Base-by-base conservation (phyloP, 2,329 filamentous ascomycete species). In the Fusarium sp. region DNA sequence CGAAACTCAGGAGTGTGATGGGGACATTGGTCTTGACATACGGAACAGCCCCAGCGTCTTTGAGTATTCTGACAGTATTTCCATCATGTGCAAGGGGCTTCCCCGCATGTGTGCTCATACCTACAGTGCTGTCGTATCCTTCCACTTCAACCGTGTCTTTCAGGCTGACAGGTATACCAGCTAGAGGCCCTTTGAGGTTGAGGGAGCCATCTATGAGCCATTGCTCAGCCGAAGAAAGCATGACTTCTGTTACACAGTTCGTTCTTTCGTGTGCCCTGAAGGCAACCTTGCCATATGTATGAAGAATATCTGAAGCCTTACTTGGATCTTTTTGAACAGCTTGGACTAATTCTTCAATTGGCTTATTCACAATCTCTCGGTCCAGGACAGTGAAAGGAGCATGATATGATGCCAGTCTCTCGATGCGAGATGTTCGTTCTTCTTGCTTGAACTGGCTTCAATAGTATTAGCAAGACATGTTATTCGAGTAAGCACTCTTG, bases 21-120 rank as follows among this genome's bases (percentile, higher is more conserved):
- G 95, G 96, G 5, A 97, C 81, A 71, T 96, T 96, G 2, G 95
- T 98, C 86, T 98, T 98, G 73, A 95, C 94, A 80, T 97, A 98
- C 0, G 95, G 95, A 5, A 98, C 88, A 0, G 95, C 95, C 28
- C 95, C 93, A 6, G 94, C 94, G 80, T 96, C 93, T 79, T 97
- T 97, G 58, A 98, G 86, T 47, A 98, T 83, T 63, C 88, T 89
- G 28, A 94, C 91, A 78, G 94, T 89, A 5, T 90, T 85, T 0
- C 95, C 94, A 83, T 98, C 95, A 35, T 88, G 82, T 0, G 81
- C 63, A 42, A 87, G 85, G 20, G 91, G 91, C 77, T 95, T 93
- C 56, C 90, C 90, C 1, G 91, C 89, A 74, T 94, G 90, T 59
- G 86, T 84, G 41, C 93, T 94, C 82, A 95, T 97, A 5, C 94